Conservation (phyloP, 2,329 filamentous ascomycete species). For the Trichothecium sympodiale region DNA sequence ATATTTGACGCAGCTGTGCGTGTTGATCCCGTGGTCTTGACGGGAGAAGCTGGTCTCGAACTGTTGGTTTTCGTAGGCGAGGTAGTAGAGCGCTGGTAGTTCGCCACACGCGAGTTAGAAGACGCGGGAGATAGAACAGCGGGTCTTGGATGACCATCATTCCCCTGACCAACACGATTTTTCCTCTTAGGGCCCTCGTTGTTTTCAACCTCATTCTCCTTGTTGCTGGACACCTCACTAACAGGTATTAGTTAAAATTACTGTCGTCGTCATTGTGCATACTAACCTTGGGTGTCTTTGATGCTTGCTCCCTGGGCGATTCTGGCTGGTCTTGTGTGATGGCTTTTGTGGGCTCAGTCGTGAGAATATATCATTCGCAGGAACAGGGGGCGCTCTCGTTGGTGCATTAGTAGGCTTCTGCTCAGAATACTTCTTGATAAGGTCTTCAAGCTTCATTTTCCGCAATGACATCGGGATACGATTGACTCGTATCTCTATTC, state of each 20-base stretch:
- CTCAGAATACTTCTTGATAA: constrained; percentile 45
- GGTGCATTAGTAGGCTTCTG: constrained; percentile 22
- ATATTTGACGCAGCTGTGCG: constrained; percentile 33
- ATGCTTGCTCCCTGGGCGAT: constrained; percentile 9
- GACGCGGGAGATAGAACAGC: constrained; percentile 71
- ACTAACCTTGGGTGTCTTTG: too few species aligned
- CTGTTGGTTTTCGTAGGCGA: constrained; percentile 49
- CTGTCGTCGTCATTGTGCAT: neutral
- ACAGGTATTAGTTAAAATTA: constrained; percentile 9
- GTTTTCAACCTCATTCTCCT: constrained; percentile 58
- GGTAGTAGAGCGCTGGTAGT: constrained; percentile 31
- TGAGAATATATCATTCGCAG: constrained; percentile 34
- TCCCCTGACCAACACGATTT: constrained; percentile 32
- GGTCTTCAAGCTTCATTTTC: constrained; percentile 70
- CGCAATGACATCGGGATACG: constrained; percentile 74
- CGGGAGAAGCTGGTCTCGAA: constrained; percentile 47
- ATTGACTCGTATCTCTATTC: constrained; percentile 88
- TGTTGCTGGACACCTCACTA: constrained; percentile 59
- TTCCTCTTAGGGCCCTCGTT: constrained; percentile 62
- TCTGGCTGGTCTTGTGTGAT: constrained; percentile 12
- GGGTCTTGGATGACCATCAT: constrained; percentile 26
- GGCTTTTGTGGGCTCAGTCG: constrained; percentile 24
- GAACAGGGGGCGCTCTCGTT: constrained; percentile 32
- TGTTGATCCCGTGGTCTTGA: constrained; percentile 37
- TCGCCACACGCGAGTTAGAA: constrained; percentile 58